phyloP scores from a whole-genome alignment of 306 rosid species.

The Crotalaria pallida region DNA sequence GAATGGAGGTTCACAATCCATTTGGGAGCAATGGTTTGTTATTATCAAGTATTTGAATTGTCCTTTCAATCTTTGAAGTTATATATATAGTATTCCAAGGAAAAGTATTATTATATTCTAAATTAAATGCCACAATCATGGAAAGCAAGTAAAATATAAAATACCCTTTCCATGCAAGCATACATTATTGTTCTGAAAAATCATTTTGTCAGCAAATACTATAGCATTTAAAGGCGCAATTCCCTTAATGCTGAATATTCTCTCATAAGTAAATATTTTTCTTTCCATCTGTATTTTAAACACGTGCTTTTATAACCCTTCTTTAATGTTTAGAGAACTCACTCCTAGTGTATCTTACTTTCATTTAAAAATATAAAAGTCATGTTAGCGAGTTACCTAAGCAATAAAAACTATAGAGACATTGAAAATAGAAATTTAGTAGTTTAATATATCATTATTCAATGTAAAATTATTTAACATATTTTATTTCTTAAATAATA shows the following conservation, averaged over 20 bases:
- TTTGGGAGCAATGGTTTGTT: conserved; percentile 4
- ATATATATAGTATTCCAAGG: not conserved
- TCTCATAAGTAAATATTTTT: not conserved
- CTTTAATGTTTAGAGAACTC: too few relatives aligned
- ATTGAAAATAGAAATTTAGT: too few relatives aligned
- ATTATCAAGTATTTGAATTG: not conserved
- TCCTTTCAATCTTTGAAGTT: not conserved
- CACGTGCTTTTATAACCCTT: not conserved
- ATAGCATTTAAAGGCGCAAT: not conserved
- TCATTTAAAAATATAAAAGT: too few relatives aligned
- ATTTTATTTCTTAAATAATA: too few relatives aligned
- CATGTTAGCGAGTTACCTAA: too few relatives aligned
- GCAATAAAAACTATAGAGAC: too few relatives aligned
- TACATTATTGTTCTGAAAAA: not conserved
- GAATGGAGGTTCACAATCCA: conserved; percentile 72
- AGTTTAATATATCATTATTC: too few relatives aligned
- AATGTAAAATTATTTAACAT: too few relatives aligned
- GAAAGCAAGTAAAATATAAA: not conserved
- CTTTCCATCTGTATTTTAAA: not conserved
- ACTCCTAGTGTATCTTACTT: too few relatives aligned
- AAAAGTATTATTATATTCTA: not conserved
- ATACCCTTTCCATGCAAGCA: not conserved
- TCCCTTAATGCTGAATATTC: not conserved
- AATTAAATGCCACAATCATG: not conserved
- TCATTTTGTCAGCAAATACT: not conserved